phyloP scores from a whole-genome alignment of 2,329 filamentous ascomycete species.

The Alternaria sp. region DNA sequence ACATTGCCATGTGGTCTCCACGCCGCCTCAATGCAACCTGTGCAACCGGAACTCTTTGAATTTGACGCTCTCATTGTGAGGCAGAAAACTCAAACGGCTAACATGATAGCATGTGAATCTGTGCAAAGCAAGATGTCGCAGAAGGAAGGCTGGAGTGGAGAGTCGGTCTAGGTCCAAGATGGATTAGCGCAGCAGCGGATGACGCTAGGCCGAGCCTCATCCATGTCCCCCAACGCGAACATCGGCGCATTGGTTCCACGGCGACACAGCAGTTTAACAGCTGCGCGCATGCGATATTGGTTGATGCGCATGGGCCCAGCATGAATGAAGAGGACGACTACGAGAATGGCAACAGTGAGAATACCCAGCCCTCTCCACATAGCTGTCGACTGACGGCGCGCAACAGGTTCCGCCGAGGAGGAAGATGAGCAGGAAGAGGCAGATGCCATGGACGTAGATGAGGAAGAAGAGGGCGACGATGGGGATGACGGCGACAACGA shows the following conservation, averaged over 20 bases:
- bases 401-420: constrained; percentile 36
- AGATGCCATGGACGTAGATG: constrained; percentile 43
- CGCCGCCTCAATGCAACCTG: no score
- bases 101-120: no score
- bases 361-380: neutral
- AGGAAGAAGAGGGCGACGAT: constrained; percentile 52
- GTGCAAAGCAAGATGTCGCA: neutral
- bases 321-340: constrained; percentile 60
- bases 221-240: constrained; percentile 16
- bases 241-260: neutral
- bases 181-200: constrained; percentile 1
- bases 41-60: no score
- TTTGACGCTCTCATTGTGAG: no score
- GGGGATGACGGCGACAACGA: constrained; percentile 54
- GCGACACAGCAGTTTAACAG: constrained; percentile 7
- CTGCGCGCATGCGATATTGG: neutral
- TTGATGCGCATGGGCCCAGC: constrained; percentile 9
- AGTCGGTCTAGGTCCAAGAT: neutral
- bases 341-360: constrained; percentile 50
- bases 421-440: constrained; percentile 48
- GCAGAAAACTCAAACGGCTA: no score
- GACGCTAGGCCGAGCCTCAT: constrained; percentile 20
- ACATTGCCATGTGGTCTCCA: no score
- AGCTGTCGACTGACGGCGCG: constrained; percentile 18
- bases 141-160: neutral